A percentile compares a stretch with the other conserved stretches of the same genome.
phyloP scores from a whole-genome alignment of 768 basidiomycete species.

The Russula compacta region DNA sequence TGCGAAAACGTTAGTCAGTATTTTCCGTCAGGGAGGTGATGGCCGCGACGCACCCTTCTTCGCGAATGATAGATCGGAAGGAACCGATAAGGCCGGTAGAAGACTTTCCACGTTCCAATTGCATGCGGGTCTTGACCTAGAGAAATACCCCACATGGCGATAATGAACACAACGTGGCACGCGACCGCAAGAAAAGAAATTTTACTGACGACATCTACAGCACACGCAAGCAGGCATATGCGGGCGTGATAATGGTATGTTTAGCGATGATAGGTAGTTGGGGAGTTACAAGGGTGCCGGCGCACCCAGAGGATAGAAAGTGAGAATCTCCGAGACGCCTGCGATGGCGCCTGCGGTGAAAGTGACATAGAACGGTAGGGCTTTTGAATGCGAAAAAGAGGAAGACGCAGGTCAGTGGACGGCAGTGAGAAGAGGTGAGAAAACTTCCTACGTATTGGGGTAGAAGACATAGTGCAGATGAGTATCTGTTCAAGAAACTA shows the following conservation, averaged over 20 bases:
- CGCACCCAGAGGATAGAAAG: slow-evolving; percentile 86
- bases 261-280: not conserved
- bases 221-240: not conserved
- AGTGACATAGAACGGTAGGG: slow-evolving; percentile 78
- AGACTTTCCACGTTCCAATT: slow-evolving; percentile 81
- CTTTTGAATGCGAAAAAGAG: slow-evolving; percentile 29
- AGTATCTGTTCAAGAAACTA: no score
- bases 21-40: slow-evolving; percentile 13
- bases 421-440: not conserved
- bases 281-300: slow-evolving; percentile 7
- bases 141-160: not conserved
- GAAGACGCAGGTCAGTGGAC: not conserved
- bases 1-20: not conserved
- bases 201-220: slow-evolving; percentile 71
- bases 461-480: slow-evolving; percentile 1
- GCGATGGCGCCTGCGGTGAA: slow-evolving; percentile 96
- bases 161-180: not conserved
- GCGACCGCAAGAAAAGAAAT: not conserved
- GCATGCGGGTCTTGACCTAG: slow-evolving; percentile 97
- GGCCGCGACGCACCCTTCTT: slow-evolving; percentile 72
- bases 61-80: slow-evolving; percentile 70
- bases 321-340: slow-evolving; percentile 75
- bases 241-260: not conserved
- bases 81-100: slow-evolving; percentile 72
- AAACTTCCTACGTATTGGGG: slow-evolving; percentile 16